Evolutionary conservation across 106 monocot genomes (phyloP).

Genomic region (Dendrobium catenatum): DNA sequence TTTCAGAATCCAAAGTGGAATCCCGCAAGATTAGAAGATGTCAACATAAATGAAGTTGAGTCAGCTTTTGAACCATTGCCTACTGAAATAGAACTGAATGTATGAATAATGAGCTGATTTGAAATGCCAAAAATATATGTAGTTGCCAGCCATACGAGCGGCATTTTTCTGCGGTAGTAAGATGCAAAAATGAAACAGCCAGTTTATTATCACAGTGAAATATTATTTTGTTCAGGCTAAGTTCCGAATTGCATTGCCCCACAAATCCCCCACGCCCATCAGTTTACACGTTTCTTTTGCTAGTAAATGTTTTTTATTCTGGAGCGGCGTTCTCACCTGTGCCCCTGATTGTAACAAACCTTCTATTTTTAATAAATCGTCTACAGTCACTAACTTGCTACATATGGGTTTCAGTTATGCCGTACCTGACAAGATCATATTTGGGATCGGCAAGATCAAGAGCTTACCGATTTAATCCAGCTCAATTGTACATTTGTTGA

Average conservation of each 20-base stretch:
- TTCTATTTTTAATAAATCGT: neutral
- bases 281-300: too few relatives aligned
- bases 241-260: too few relatives aligned
- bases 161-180: neutral
- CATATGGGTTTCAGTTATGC: neutral
- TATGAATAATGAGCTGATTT: conserved; percentile 7
- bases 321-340: neutral
- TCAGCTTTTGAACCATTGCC: conserved; percentile 32
- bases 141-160: too few relatives aligned
- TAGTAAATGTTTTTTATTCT: neutral
- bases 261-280: too few relatives aligned
- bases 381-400: neutral
- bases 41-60: conserved; percentile 30
- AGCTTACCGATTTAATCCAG: neutral
- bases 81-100: conserved; percentile 24
- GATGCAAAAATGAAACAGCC: neutral
- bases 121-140: neutral
- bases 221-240: too few relatives aligned
- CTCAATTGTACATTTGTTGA: neutral
- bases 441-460: neutral
- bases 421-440: neutral
- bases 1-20: conserved; percentile 64
- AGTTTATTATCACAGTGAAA: neutral
- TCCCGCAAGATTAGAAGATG: conserved; percentile 39
- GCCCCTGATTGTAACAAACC: neutral